Conservation (phyloP, 257 asterid species). For the Capsicum chinense region DNA sequence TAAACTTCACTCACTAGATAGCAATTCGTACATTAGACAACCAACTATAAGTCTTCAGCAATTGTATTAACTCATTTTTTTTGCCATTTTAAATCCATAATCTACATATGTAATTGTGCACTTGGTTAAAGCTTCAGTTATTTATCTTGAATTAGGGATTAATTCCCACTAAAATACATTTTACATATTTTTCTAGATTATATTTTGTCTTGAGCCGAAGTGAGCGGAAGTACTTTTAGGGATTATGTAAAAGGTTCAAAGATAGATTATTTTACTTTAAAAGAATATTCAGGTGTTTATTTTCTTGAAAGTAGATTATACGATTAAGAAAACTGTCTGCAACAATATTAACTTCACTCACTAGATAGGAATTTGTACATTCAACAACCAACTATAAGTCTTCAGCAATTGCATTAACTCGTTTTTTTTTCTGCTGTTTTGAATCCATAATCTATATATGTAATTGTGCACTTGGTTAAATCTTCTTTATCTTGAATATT, state of each 20-base stretch:
- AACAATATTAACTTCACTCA: background rate
- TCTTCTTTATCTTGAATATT: no score
- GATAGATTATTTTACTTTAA: background rate
- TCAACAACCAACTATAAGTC: background rate
- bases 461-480: no score
- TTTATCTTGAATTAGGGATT: no score
- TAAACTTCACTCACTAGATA: background rate
- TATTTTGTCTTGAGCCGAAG: no score
- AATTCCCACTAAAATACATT: no score
- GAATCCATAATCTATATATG: background rate
- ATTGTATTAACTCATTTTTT: conserved; percentile 7
- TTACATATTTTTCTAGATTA: no score
- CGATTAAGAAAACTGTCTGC: background rate
- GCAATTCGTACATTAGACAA: background rate
- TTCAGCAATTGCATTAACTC: background rate
- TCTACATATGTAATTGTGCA: background rate
- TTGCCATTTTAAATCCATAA: background rate
- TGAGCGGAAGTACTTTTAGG: no score
- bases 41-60: background rate
- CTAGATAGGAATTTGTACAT: background rate
- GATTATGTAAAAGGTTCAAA: no score
- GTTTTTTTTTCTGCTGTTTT: background rate
- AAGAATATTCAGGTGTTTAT: background rate
- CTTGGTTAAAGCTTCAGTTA: no score
- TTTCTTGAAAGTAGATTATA: background rate